Percentiles rank a stretch among this genome's conserved stretches.
Evolutionary conservation across 2,329 filamentous ascomycete genomes (phyloP).

Genomic region (Calonectria montana): DNA sequence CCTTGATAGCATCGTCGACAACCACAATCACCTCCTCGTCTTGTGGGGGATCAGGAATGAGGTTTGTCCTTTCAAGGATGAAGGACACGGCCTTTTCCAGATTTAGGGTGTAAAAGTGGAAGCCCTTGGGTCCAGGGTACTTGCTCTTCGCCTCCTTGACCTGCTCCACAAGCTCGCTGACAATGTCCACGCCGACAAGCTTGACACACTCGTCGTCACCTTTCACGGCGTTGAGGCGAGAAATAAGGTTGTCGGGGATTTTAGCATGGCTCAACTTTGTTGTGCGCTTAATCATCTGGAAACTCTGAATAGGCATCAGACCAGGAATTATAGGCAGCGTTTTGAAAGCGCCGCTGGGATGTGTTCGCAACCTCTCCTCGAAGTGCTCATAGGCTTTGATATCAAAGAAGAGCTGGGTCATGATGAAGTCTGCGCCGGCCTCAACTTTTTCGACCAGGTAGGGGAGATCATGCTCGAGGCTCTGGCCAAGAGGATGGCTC

Average conservation of each 20-base stretch:
- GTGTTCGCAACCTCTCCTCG: slow-evolving; percentile 79
- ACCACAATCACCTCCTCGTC: slow-evolving; percentile 61
- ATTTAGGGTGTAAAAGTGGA: slow-evolving; percentile 98
- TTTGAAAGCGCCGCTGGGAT: slow-evolving; percentile 88
- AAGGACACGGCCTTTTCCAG: slow-evolving; percentile 96
- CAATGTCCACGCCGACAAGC: slow-evolving; percentile 81
- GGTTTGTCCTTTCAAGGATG: slow-evolving; percentile 84
- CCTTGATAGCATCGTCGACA: slow-evolving; percentile 52
- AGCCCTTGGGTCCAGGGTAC: slow-evolving; percentile 75
- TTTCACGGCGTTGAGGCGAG: slow-evolving; percentile 77
- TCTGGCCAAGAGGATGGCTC: slow-evolving; percentile 78
- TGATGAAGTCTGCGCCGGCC: slow-evolving; percentile 96
- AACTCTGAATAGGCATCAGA: slow-evolving; percentile 97
- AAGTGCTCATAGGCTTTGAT: slow-evolving; percentile 84
- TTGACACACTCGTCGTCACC: slow-evolving; percentile 87
- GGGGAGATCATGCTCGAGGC: slow-evolving; percentile 83
- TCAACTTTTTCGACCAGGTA: slow-evolving; percentile 90
- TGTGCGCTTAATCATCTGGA: slow-evolving; percentile 92
- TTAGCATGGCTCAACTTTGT: slow-evolving; percentile 94
- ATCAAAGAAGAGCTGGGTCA: slow-evolving; percentile 98
- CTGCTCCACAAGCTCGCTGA: slow-evolving; percentile 85
- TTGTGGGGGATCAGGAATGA: slow-evolving; percentile 77
- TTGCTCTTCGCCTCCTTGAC: slow-evolving; percentile 74
- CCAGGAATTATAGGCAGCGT: slow-evolving; percentile 92
- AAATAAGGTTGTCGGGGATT: slow-evolving; percentile 77